Evolutionary conservation across 1,139 yeast genomes (phyloP).

Genomic region (Meyerozyma guilliermondii): DNA sequence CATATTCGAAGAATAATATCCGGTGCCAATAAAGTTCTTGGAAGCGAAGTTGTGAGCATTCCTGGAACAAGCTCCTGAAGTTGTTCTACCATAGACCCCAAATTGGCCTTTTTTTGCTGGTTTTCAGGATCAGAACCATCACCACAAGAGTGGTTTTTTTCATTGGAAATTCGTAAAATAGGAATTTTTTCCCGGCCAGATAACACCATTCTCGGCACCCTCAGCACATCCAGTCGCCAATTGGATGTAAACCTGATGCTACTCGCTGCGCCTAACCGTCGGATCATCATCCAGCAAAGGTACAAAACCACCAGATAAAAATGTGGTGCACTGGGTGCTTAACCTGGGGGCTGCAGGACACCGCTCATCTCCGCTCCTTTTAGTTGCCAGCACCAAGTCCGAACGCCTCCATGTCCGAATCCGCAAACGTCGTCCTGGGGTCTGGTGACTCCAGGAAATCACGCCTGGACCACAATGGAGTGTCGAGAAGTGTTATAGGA

Average conservation of each 20-base stretch:
- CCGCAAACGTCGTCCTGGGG: background rate
- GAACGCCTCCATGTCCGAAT: background rate
- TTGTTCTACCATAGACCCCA: constrained; percentile 54
- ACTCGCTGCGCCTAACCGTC: background rate
- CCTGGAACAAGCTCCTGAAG: constrained; percentile 53
- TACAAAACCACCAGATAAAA: background rate
- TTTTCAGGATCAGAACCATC: constrained; percentile 4
- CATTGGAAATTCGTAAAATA: background rate
- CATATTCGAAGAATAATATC: constrained; percentile 56
- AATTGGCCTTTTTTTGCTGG: constrained; percentile 44
- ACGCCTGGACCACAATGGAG: constrained; percentile 19
- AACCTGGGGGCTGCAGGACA: background rate
- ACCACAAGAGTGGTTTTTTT: background rate
- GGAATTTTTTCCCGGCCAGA: background rate
- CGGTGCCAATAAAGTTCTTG: constrained; percentile 43
- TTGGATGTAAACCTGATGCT: background rate
- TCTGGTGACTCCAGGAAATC: constrained; percentile 9
- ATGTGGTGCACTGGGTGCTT: background rate
- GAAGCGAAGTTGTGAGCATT: constrained; percentile 46
- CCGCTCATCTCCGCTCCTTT: constrained; percentile 2
- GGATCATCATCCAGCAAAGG: background rate
- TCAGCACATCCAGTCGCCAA: background rate
- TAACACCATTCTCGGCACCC: background rate
- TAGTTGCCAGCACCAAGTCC: background rate
- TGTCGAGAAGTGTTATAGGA: constrained; percentile 15